Conservation (phyloP, 352 stramenopile genomes). For the Globisporangium nagaii region DNA sequence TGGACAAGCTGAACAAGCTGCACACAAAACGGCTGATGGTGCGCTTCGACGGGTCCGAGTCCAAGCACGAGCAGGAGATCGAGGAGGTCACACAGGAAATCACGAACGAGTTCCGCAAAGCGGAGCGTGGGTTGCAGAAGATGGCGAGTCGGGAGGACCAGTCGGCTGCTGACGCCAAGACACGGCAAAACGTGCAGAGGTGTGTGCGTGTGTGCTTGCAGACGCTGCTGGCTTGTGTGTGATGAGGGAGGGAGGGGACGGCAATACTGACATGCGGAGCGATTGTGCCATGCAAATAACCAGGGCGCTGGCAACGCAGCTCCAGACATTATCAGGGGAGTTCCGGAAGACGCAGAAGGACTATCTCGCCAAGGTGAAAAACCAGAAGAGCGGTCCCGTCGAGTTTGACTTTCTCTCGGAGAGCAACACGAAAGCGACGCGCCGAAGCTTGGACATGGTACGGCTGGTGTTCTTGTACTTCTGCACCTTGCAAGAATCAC, state of each 20-base stretch:
- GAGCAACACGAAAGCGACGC: slow-evolving; percentile 53
- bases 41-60: slow-evolving; percentile 81
- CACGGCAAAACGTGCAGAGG: slow-evolving; percentile 80
- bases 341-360: slow-evolving; percentile 98
- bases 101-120: slow-evolving; percentile 76
- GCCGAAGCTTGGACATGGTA: slow-evolving; percentile 51
- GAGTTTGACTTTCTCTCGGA: slow-evolving; percentile 90
- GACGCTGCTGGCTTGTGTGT: too few relatives aligned
- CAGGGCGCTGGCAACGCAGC: slow-evolving; percentile 91
- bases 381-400: slow-evolving; percentile 94
- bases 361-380: slow-evolving; percentile 95
- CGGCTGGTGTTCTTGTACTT: not conserved
- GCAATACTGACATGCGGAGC: too few relatives aligned
- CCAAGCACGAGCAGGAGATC: slow-evolving; percentile 83
- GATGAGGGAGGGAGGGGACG: too few relatives aligned
- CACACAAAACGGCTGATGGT: slow-evolving; percentile 86
- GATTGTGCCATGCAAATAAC: not conserved
- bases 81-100: slow-evolving; percentile 74
- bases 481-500: too few relatives aligned
- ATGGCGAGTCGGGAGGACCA: slow-evolving; percentile 73
- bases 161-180: slow-evolving; percentile 78
- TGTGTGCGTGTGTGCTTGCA: slow-evolving; percentile 14
- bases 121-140: slow-evolving; percentile 66
- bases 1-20: slow-evolving; percentile 82
- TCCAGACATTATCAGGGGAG: slow-evolving; percentile 94